Evolutionary conservation across 1,139 yeast genomes (phyloP).

Genomic region (Petasospora rhodanensis): DNA sequence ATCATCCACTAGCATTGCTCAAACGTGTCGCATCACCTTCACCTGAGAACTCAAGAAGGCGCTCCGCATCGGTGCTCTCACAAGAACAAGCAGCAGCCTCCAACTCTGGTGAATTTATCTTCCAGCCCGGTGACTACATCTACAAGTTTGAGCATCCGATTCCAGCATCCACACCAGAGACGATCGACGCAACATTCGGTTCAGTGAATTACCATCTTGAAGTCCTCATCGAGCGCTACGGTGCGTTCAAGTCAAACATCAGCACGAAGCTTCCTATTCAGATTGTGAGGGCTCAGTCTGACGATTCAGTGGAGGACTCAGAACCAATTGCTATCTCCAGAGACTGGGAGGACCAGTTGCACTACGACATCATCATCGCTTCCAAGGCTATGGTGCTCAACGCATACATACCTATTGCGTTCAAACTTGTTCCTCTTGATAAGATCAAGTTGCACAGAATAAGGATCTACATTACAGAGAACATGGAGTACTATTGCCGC

Average conservation of each 20-base stretch:
- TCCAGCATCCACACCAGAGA: constrained; percentile 78
- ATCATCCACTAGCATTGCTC: constrained; percentile 18
- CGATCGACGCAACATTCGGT: constrained; percentile 78
- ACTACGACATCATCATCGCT: constrained; percentile 84
- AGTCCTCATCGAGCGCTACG: constrained; percentile 66
- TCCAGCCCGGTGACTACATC: constrained; percentile 80
- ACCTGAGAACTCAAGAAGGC: constrained; percentile 19
- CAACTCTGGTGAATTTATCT: constrained; percentile 32
- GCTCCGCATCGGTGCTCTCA: constrained; percentile 13
- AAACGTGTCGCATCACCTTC: constrained; percentile 25
- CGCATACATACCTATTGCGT: constrained; percentile 77
- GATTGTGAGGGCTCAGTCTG: constrained; percentile 73
- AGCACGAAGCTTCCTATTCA: constrained; percentile 59
- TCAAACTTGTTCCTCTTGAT: constrained; percentile 79
- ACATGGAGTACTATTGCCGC: constrained; percentile 82
- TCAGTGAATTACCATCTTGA: constrained; percentile 65
- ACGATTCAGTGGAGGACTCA: constrained; percentile 75
- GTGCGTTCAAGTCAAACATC: constrained; percentile 79
- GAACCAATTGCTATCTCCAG: constrained; percentile 90
- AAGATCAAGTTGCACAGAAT: constrained; percentile 85
- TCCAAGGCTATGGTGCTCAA: constrained; percentile 85
- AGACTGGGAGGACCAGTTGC: constrained; percentile 91
- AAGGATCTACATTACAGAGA: constrained; percentile 81
- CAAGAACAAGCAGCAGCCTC: constrained; percentile 2
- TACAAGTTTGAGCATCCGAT: constrained; percentile 90